Evolutionary conservation across 2,329 filamentous ascomycete genomes (phyloP).

Genomic region (Aureobasidium sp.): DNA sequence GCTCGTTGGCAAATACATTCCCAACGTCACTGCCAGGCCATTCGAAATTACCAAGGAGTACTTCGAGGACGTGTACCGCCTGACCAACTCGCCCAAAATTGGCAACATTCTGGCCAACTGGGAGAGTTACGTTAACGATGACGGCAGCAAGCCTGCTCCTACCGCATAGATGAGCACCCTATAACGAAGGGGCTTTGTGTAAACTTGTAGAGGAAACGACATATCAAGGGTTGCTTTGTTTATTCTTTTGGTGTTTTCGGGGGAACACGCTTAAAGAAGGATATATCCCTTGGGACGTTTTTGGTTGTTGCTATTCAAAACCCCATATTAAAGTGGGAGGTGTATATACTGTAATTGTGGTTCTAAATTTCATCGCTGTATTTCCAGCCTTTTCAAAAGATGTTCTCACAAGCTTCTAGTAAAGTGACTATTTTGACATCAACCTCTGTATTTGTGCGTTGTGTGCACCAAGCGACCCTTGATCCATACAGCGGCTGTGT

Average conservation of each 20-base stretch:
- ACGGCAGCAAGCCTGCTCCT: conserved; percentile 8
- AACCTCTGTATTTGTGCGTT: conserved; percentile 14
- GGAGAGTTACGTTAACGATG: conserved; percentile 43
- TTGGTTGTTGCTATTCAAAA: conserved; percentile 9
- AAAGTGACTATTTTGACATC: background rate
- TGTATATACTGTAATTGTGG: conserved; percentile 12
- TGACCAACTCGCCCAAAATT: conserved; percentile 76
- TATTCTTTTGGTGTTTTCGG: background rate
- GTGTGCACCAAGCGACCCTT: conserved; percentile 71
- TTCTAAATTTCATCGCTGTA: conserved; percentile 2
- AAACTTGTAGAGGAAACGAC: conserved; percentile 8
- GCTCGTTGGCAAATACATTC: conserved; percentile 96
- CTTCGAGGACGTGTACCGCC: conserved; percentile 94
- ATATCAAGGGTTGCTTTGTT: conserved; percentile 8
- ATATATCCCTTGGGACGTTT: background rate
- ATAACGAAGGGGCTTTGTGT: background rate
- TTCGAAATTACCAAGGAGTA: conserved; percentile 97
- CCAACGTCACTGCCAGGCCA: conserved; percentile 92
- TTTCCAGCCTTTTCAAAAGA: background rate
- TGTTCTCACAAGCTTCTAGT: background rate
- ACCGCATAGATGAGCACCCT: background rate
- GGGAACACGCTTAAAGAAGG: conserved; percentile 8
- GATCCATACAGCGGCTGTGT: conserved; percentile 85
- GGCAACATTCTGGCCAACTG: conserved; percentile 73
- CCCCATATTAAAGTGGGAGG: conserved; percentile 1